These are phyloP conservation scores for Penicillium bialowiezense DNA, from an alignment of 495 filamentous ascomycete genomes.

Conservation along the genomic window DNA sequence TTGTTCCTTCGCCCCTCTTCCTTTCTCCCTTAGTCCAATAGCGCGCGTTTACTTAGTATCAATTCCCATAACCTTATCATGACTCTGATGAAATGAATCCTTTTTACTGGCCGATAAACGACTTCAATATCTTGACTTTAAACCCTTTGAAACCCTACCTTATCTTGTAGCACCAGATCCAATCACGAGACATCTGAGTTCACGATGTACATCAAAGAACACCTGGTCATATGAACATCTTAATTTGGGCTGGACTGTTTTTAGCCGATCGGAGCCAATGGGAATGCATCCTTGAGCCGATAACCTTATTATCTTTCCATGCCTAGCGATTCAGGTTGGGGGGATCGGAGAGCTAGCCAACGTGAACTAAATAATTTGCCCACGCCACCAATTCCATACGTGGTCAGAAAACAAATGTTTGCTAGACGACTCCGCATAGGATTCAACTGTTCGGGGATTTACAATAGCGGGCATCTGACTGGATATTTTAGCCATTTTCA, in stretches of 20 bases:
- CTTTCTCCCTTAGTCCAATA: too few species aligned
- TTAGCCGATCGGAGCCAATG: not conserved
- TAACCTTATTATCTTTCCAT: not conserved
- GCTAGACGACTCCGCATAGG: not conserved
- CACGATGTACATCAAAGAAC: not conserved
- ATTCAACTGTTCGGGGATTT: not conserved
- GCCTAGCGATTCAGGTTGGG: not conserved
- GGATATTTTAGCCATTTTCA: constrained; percentile 23
- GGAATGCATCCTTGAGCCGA: not conserved
- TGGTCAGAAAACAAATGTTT: not conserved
- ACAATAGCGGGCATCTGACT: not conserved
- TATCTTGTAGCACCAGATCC: not conserved
- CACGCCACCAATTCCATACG: not conserved
- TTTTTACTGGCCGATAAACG: too few species aligned
- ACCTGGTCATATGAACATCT: constrained; percentile 1
- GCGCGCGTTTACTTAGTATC: not conserved
- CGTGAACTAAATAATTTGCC: too few species aligned
- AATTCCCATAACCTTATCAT: not conserved
- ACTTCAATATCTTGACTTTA: too few species aligned
- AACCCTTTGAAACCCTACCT: too few species aligned
- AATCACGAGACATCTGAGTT: not conserved
- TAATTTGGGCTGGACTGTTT: not conserved
- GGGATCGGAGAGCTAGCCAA: too few species aligned
- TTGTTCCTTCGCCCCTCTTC: not conserved
- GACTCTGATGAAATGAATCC: not conserved